Conservation (phyloP, 2,329 filamentous ascomycete species). For the Sarocladium kiliense region DNA sequence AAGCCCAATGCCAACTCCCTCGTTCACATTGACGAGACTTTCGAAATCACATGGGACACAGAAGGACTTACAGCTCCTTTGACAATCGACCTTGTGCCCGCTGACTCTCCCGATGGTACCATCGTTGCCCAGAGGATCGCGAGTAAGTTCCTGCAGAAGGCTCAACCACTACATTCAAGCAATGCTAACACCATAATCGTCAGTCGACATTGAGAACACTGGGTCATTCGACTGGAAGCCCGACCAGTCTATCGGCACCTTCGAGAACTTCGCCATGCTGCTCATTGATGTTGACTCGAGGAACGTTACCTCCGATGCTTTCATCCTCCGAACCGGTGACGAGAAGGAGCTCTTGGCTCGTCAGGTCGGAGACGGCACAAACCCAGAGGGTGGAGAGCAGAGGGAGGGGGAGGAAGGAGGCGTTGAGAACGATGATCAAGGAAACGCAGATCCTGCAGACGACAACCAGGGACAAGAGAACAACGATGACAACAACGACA, state of each 20-base stretch:
- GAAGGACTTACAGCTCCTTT: constrained; percentile 16
- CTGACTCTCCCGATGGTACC: constrained; percentile 13
- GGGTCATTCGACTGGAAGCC: constrained; percentile 17
- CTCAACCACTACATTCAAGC: too few relatives aligned
- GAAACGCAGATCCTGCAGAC: neutral
- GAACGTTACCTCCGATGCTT: constrained; percentile 9
- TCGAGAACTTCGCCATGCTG: constrained; percentile 17
- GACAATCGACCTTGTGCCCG: constrained; percentile 17
- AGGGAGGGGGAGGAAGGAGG: neutral
- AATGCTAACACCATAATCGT: neutral
- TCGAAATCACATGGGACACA: constrained; percentile 17
- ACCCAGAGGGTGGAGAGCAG: neutral
- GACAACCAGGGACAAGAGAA: constrained; percentile 4
- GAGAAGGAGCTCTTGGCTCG: constrained; percentile 1
- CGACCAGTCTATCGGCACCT: constrained; percentile 15
- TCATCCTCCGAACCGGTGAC: neutral
- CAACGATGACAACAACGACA: neutral
- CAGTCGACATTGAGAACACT: constrained; percentile 17
- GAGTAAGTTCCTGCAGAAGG: too few relatives aligned
- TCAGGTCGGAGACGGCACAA: neutral
- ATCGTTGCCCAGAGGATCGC: constrained; percentile 17
- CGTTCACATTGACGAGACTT: constrained; percentile 13
- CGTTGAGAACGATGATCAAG: neutral
- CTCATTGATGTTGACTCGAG: constrained; percentile 15
- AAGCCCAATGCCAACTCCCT: constrained; percentile 11